Conservation (phyloP, 2,329 filamentous ascomycete genomes). For the Fusarium sp. region DNA sequence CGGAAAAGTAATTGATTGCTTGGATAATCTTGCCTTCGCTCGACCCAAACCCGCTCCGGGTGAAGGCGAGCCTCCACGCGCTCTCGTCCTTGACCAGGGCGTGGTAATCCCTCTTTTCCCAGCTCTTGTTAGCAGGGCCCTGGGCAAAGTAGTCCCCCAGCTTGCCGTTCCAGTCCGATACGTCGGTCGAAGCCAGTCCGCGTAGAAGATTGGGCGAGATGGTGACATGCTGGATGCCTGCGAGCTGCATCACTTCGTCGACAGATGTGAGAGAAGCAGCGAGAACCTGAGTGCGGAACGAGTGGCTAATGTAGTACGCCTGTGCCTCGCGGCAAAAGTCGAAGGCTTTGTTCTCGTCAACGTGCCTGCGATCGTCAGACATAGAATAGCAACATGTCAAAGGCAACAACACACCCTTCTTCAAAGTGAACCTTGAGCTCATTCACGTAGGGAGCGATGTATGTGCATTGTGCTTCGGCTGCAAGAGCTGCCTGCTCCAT, state of each 20-base stretch:
- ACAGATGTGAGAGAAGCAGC: conserved; percentile 71
- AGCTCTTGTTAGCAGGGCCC: conserved; percentile 49
- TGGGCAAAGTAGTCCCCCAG: conserved; percentile 51
- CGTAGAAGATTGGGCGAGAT: conserved; percentile 68
- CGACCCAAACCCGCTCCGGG: conserved; percentile 61
- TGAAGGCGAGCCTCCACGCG: conserved; percentile 67
- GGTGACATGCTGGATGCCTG: conserved; percentile 72
- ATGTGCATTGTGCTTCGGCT: conserved; percentile 70
- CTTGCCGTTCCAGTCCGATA: conserved; percentile 51
- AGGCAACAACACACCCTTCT: conserved; percentile 54
- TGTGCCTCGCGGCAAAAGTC: conserved; percentile 67
- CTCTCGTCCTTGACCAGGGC: conserved; percentile 57
- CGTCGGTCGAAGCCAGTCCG: conserved; percentile 59
- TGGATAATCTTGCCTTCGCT: conserved; percentile 67
- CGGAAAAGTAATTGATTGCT: conserved; percentile 72
- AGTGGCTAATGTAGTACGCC: conserved; percentile 63
- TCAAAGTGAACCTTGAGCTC: conserved; percentile 76
- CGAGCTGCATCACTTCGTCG: conserved; percentile 71
- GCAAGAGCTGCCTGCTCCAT: conserved; percentile 73
- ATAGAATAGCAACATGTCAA: neutral
- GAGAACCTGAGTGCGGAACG: conserved; percentile 65
- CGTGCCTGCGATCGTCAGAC: conserved; percentile 55
- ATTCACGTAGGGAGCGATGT: conserved; percentile 78
- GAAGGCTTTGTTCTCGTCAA: conserved; percentile 66
- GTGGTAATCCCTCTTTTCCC: conserved; percentile 44